Conservation (phyloP, 306 rosid genomes). For the Arachis stenosperma region DNA sequence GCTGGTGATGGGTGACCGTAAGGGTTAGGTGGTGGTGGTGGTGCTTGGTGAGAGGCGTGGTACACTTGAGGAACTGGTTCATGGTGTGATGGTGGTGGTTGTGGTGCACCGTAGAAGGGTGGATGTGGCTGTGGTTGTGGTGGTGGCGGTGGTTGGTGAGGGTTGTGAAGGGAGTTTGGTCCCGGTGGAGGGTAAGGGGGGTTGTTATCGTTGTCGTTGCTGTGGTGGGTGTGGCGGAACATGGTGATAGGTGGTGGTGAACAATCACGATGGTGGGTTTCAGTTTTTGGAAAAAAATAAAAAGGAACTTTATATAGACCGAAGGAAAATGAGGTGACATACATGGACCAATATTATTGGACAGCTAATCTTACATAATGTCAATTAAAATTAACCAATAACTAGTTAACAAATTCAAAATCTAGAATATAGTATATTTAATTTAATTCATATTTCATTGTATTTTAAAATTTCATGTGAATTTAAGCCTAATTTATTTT, state of each 20-base stretch:
- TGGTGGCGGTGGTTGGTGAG: conserved; percentile 22
- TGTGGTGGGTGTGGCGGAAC: conserved; percentile 37
- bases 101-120: not conserved
- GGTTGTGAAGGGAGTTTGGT: conserved; percentile 1
- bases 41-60: conserved; percentile 42
- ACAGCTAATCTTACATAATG: too few relatives aligned
- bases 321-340: too few relatives aligned
- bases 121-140: conserved; percentile 6
- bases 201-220: not conserved
- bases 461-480: too few relatives aligned
- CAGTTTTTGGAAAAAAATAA: not conserved
- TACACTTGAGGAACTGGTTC: conserved; percentile 36
- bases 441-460: too few relatives aligned
- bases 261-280: not conserved
- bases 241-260: conserved; percentile 2
- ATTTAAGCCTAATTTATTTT: too few relatives aligned
- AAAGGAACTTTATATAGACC: too few relatives aligned
- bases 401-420: too few relatives aligned
- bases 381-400: too few relatives aligned
- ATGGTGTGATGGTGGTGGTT: not conserved
- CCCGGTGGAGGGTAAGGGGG: conserved; percentile 32
- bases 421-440: too few relatives aligned
- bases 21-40: conserved; percentile 29
- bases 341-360: too few relatives aligned
- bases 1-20: conserved; percentile 36